Evolutionary conservation across 2,329 filamentous ascomycete species (phyloP), one percentile per base, ranked within the genome.

Genomic region (Sordariomycetes sp.): DNA sequence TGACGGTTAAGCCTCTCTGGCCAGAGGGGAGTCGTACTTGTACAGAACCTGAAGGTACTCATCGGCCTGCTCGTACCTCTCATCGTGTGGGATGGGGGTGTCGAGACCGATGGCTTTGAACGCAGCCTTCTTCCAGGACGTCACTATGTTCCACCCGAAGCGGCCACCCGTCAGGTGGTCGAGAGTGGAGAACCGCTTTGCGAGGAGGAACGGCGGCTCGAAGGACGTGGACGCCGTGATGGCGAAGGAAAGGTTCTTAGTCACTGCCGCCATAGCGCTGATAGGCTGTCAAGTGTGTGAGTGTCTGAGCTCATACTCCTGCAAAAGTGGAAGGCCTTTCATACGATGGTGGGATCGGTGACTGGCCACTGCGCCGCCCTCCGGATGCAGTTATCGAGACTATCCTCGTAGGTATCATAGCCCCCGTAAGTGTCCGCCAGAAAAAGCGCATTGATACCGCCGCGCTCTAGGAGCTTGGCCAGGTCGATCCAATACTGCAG

Each of bases 131-230:
- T 82, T 83, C 68, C 69, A 71, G 0, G 66, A 67, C 11, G 83
- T 86, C 0, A 88, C 84, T 22, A 87, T 85, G 61, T 87, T 87
- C 84, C 83, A 86, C 0, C 81, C 83, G 37, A 86, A 76, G 0
- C 83, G 73, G 0, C 83, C 83, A 3, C 76, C 72, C 0, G 83
- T 86, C 51, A 87, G 71, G 65, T 86, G 82, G 59, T 86, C 82
- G 0, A 86, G 67, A 0, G 80, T 83, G 0, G 80, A 84, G 58
- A 86, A 84, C 0, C 82, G 72, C 65, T 84, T 84, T 0, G 82
- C 83, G 1, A 86, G 70, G 1, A 85, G 67, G 59, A 83, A 86
- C 0, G 83, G 83, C 0, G 80, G 79, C 61, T 86, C 82, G 59
- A 84, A 87, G 0, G 80, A 80, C 2, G 83, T 86, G 0, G 80